Evolutionary conservation across 23 red algal genomes (phyloP), one percentile per base, ranked within the genome.

Genomic region (Gracilaria domingensis): DNA sequence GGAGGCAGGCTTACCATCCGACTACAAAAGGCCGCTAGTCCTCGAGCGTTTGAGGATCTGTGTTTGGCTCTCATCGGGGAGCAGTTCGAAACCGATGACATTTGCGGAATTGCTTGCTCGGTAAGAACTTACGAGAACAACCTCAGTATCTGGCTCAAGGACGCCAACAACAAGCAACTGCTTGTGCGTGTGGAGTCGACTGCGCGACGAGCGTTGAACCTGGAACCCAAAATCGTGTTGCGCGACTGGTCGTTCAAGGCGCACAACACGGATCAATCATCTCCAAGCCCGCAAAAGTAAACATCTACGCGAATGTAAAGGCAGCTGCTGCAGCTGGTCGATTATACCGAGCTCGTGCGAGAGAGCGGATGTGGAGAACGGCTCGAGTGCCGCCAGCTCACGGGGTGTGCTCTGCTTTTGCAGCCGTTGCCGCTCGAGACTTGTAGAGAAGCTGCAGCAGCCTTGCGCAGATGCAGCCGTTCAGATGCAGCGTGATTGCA

Each of bases 41-140:
- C 81, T 55, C 28, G 74, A 32, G 92, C 92, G 13, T 95, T 95
- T 74, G 92, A 95, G 64, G 92, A 95, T 37, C 42, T 87, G 23
- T 85, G 76, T 62, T 58, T 95, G 69, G 81, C 81, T 8, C 38
- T 95, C 39, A 82, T 95, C n/a, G 92, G 92, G 4, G 92, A 87
- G 35, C 87, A 91, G 47, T 91, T 91, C 65, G 87, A 80, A 59
- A 81, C 87, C 32, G 75, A 80, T 72, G 87, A 91, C 42, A 81
- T 91, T 45, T 80, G 73, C 70, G 87, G 87, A 2, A 81, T 91
- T 42, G 76, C 87, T 29, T 91, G 87, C 29, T 77, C 66, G 32
- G 76, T 91, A 42, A 42, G 87, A 28, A 64, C 57, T 34, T 61
- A 80, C 29, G 87, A 91, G 39, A 81, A 91, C 61, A 67, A 70